A percentile compares a stretch with the other conserved stretches of the same genome.
phyloP scores from a whole-genome alignment of 192 early-diverging fungal genomes.

The Anaeromyces robustus region DNA sequence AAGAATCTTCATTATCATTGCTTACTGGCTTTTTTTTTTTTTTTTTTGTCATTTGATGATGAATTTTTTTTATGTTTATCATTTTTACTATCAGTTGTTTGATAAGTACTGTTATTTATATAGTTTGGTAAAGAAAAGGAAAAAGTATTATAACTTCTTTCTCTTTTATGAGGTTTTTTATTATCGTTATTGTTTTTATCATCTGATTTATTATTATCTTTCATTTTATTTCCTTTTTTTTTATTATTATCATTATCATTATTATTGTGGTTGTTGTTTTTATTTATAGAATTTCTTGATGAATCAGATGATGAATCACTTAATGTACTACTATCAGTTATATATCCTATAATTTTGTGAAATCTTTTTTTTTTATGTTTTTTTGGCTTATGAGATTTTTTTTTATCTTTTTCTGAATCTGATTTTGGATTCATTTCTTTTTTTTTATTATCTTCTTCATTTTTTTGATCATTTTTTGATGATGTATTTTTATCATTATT shows the following conservation, averaged over 20 bases:
- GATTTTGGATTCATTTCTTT: too few species aligned
- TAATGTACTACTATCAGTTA: not conserved
- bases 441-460: too few species aligned
- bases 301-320: not conserved
- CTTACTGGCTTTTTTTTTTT: not conserved
- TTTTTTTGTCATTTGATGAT: not conserved
- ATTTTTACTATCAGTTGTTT: not conserved
- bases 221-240: too few species aligned
- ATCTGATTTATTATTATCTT: too few species aligned
- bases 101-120: not conserved
- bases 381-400: not conserved
- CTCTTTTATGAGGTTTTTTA: not conserved
- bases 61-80: not conserved
- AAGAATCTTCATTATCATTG: too few species aligned
- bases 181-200: not conserved
- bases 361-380: not conserved
- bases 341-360: not conserved
- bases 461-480: too few species aligned
- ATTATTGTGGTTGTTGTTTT: not conserved
- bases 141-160: not conserved
- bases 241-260: too few species aligned
- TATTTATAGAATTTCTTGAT: not conserved
- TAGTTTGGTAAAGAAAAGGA: not conserved
- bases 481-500: too few species aligned
- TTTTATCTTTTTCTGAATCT: not conserved